Percentiles rank a stretch among this genome's conserved stretches.
phyloP scores from a whole-genome alignment of 345 rosid species.

The Toxicodendron radicans region DNA sequence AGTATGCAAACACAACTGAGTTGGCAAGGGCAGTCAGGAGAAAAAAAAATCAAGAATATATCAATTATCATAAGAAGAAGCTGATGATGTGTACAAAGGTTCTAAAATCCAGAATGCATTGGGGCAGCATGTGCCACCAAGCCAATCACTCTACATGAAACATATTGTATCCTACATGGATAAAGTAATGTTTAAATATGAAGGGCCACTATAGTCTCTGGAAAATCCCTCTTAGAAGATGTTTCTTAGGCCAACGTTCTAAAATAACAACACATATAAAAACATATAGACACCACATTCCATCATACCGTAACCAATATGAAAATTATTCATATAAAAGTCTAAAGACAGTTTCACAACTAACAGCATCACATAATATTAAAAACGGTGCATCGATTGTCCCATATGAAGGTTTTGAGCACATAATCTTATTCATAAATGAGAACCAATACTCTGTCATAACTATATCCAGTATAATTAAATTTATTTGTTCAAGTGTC shows the following conservation, averaged over 20 bases:
- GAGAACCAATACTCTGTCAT: background rate
- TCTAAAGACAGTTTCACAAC: background rate
- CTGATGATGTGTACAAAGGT: background rate
- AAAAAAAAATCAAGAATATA: background rate
- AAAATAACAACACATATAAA: background rate
- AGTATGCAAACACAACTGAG: background rate
- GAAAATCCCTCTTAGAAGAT: background rate
- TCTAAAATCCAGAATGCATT: background rate
- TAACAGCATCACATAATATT: background rate
- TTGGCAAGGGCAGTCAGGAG: background rate
- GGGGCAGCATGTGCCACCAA: background rate
- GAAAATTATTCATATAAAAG: too few relatives aligned
- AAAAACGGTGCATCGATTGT: too few relatives aligned
- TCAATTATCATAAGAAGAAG: background rate
- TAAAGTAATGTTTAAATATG: background rate
- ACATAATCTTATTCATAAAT: background rate
- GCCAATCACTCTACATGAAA: background rate
- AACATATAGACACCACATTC: background rate
- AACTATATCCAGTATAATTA: background rate
- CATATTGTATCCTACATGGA: background rate
- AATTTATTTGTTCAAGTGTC: background rate
- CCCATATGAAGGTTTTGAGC: background rate
- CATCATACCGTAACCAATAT: background rate
- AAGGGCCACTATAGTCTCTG: background rate
- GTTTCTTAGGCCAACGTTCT: background rate